These are phyloP conservation scores for Leishmania arabica DNA, from an alignment of 208 protist species.

Conservation along the genomic window DNA sequence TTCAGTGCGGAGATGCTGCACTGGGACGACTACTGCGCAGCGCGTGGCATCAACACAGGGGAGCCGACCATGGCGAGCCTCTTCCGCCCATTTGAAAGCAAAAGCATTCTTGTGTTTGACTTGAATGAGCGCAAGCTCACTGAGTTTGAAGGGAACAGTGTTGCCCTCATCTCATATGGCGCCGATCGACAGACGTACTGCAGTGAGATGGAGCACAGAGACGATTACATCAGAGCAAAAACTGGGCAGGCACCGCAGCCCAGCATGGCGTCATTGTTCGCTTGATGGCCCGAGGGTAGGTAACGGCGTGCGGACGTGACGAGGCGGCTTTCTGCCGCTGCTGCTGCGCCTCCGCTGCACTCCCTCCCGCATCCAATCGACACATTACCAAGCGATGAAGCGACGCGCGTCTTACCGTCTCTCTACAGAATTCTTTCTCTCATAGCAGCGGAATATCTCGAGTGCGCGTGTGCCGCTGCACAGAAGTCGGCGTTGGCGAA, in stretches of 20 bases:
- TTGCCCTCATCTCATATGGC: conserved; percentile 22
- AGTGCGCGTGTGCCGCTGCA: neutral
- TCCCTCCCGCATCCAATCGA: neutral
- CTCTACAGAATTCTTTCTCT: neutral
- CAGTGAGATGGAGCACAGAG: conserved; percentile 62
- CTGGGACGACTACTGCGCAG: conserved; percentile 68
- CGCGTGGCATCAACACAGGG: conserved; percentile 28
- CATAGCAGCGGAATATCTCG: neutral
- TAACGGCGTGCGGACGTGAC: neutral
- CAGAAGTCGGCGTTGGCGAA: neutral
- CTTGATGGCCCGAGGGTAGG: neutral
- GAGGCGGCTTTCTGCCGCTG: neutral
- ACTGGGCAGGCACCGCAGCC: conserved; percentile 16
- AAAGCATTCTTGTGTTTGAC: conserved; percentile 25
- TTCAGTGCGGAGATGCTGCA: conserved; percentile 75
- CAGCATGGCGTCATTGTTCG: conserved; percentile 33
- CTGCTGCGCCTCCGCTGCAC: neutral
- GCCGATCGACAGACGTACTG: conserved; percentile 38
- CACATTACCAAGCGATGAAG: neutral
- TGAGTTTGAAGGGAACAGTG: conserved; percentile 23
- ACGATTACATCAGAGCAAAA: conserved; percentile 34
- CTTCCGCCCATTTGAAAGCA: conserved; percentile 27
- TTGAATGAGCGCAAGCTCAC: conserved; percentile 22
- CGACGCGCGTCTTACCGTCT: neutral
- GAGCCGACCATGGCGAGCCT: conserved; percentile 26